Percentiles rank a stretch among this genome's conserved stretches.
These are phyloP conservation scores for Aureobasidium sp. DNA, from an alignment of 2,329 filamentous ascomycete species.

Conservation along the genomic window DNA sequence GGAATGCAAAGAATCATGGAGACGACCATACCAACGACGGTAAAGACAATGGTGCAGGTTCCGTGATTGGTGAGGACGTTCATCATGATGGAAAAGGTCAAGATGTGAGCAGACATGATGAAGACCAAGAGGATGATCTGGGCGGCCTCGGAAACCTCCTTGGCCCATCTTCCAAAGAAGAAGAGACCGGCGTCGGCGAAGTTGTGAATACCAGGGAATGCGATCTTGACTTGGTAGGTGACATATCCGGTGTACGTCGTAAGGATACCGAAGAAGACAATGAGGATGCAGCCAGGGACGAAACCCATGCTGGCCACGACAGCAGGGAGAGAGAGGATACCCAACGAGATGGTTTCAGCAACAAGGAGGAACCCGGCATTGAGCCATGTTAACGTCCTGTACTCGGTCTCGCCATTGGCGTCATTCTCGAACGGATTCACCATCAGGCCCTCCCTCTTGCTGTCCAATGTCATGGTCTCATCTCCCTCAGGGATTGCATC, in stretches of 20 bases:
- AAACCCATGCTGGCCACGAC: conserved; percentile 46
- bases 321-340: conserved; percentile 49
- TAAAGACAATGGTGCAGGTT: conserved; percentile 58
- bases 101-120: conserved; percentile 63
- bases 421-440: conserved; percentile 19
- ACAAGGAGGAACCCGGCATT: conserved; percentile 40
- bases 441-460: conserved; percentile 13
- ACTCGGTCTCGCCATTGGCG: conserved; percentile 28
- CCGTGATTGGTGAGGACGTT: conserved; percentile 56
- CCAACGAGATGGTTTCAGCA: conserved; percentile 53
- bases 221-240: conserved; percentile 51
- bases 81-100: conserved; percentile 64
- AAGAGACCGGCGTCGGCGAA: conserved; percentile 63
- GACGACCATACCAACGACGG: conserved; percentile 51
- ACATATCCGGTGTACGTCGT: conserved; percentile 56
- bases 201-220: conserved; percentile 53
- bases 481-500: conserved; percentile 7
- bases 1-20: conserved; percentile 55
- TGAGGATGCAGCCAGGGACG: conserved; percentile 42
- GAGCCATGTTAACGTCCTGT: conserved; percentile 24
- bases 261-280: conserved; percentile 43
- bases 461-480: conserved; percentile 5
- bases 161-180: conserved; percentile 53
- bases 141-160: conserved; percentile 55
- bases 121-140: conserved; percentile 61